Evolutionary conservation across 2,329 filamentous ascomycete genomes (phyloP).

Genomic region (Sporothrix humicola): DNA sequence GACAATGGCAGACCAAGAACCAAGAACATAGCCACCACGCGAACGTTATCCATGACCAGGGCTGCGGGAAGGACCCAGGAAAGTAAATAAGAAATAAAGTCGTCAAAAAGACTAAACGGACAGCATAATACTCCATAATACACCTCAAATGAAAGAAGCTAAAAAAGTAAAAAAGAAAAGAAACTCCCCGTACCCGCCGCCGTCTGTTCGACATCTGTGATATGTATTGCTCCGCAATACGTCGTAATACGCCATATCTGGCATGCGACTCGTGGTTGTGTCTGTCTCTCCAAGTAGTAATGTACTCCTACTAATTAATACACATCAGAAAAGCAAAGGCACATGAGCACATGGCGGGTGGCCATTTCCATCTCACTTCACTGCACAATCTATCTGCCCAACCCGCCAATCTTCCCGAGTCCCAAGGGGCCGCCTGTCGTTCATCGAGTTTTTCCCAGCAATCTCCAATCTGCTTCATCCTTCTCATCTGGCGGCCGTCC

Average conservation of each 20-base stretch:
- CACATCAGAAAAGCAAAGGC: too few relatives aligned
- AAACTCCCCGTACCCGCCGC: not conserved
- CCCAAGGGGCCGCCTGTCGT: not conserved
- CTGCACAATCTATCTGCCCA: not conserved
- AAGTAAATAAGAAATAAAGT: not conserved
- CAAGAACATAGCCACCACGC: not conserved
- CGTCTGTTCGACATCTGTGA: not conserved
- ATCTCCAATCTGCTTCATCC: conserved; percentile 14
- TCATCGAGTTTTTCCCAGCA: not conserved
- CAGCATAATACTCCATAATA: too few relatives aligned
- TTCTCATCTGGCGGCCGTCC: not conserved
- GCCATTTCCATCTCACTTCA: not conserved
- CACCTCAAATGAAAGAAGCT: too few relatives aligned
- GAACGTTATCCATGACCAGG: not conserved
- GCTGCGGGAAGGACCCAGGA: conserved; percentile 4
- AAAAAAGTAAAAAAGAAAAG: not conserved
- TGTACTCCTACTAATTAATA: too few relatives aligned
- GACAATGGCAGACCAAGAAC: not conserved
- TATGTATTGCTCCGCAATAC: not conserved
- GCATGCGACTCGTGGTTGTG: too few relatives aligned
- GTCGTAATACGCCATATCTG: not conserved
- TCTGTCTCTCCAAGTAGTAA: too few relatives aligned
- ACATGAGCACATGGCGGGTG: conserved; percentile 1
- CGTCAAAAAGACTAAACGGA: too few relatives aligned
- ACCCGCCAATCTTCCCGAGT: not conserved